These are phyloP conservation scores for Eucalyptus guilfoylei DNA, from an alignment of 345 rosid genomes.

Conservation along the genomic window DNA sequence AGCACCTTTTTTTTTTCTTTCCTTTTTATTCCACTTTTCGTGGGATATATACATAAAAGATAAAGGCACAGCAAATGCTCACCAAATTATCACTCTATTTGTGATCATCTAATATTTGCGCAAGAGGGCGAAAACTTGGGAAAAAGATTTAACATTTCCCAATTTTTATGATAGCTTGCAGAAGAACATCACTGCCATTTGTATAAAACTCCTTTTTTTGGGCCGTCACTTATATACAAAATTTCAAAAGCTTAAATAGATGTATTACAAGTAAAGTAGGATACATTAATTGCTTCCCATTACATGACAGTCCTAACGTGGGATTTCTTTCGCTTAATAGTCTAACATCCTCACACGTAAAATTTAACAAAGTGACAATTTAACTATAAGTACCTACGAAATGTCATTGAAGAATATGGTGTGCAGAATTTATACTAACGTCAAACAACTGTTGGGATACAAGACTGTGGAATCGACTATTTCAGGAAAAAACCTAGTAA, in stretches of 20 bases:
- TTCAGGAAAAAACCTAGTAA: background rate
- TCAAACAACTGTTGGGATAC: background rate
- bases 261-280: background rate
- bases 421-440: background rate
- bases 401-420: background rate
- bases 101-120: background rate
- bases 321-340: background rate
- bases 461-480: background rate
- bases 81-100: background rate
- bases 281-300: background rate
- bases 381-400: background rate
- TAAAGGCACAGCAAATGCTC: background rate
- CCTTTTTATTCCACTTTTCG: too few species aligned
- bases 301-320: background rate
- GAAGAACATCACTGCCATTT: background rate
- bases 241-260: background rate
- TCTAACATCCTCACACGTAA: background rate
- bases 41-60: background rate
- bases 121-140: background rate
- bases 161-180: background rate
- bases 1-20: too few species aligned
- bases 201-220: background rate
- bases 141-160: background rate
- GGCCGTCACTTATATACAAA: background rate
- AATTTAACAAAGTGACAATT: background rate